phyloP scores from a whole-genome alignment of 768 basidiomycete genomes.

The Hemileccinum rubropunctum region DNA sequence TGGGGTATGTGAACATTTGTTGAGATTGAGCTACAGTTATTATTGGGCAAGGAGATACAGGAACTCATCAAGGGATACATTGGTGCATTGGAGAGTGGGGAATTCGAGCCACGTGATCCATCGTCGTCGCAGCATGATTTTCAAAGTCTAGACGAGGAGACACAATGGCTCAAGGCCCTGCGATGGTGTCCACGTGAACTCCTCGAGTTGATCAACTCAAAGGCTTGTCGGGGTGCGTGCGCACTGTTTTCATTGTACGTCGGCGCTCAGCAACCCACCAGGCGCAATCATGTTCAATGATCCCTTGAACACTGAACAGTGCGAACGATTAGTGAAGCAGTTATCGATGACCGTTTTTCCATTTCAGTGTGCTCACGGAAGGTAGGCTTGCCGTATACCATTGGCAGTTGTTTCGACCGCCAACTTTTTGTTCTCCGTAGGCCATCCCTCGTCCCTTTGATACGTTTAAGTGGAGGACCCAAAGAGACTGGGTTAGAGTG shows the following conservation, averaged over 20 bases:
- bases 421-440: conserved; percentile 24
- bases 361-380: conserved; percentile 96
- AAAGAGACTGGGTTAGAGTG: conserved; percentile 20
- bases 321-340: conserved; percentile 61
- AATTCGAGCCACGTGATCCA: conserved; percentile 21
- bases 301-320: conserved; percentile 61
- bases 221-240: conserved; percentile 85
- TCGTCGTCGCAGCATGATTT: conserved; percentile 10
- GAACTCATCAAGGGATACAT: conserved; percentile 75
- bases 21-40: conserved; percentile 42
- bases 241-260: background rate
- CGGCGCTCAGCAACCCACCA: conserved; percentile 31
- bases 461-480: conserved; percentile 23
- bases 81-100: conserved; percentile 53
- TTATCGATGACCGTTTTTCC: conserved; percentile 77
- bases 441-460: conserved; percentile 56
- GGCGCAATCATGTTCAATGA: conserved; percentile 99
- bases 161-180: conserved; percentile 65
- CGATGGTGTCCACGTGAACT: conserved; percentile 82
- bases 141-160: conserved; percentile 19
- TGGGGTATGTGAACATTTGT: background rate
- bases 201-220: conserved; percentile 86
- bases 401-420: background rate
- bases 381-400: conserved; percentile 39
- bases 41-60: conserved; percentile 68